phyloP scores from a whole-genome alignment of 2,329 filamentous ascomycete genomes.

The Neobulgaria alba region DNA sequence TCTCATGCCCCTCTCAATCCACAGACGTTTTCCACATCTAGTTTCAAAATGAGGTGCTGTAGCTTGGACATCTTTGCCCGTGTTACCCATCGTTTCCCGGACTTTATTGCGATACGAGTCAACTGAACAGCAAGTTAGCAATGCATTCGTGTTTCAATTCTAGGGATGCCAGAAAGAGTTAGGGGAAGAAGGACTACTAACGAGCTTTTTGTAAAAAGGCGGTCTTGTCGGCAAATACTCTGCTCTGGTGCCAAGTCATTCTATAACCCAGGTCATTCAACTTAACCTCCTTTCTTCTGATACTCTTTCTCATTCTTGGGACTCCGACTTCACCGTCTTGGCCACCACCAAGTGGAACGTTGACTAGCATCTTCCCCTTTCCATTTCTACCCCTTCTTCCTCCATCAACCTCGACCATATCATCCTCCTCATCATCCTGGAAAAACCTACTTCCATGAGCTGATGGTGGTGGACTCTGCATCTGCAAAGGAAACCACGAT shows the following conservation, averaged over 20 bases:
- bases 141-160: neutral
- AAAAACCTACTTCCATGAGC: conserved; percentile 70
- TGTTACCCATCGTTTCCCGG: conserved; percentile 68
- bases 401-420: conserved; percentile 38
- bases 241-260: conserved; percentile 94
- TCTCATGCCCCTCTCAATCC: conserved; percentile 49
- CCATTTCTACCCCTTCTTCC: conserved; percentile 7
- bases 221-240: conserved; percentile 78
- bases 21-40: conserved; percentile 72
- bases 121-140: conserved; percentile 42
- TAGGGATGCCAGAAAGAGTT: neutral
- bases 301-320: conserved; percentile 60
- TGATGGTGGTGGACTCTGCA: conserved; percentile 76
- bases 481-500: conserved; percentile 86
- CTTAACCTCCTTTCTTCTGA: conserved; percentile 74
- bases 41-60: conserved; percentile 85
- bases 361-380: conserved; percentile 40
- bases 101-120: conserved; percentile 94
- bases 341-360: conserved; percentile 61
- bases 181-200: conserved; percentile 45
- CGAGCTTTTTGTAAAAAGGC: conserved; percentile 85
- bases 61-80: conserved; percentile 64
- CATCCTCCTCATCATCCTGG: conserved; percentile 56
- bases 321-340: conserved; percentile 64
- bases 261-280: conserved; percentile 89